phyloP scores from a whole-genome alignment of 2,329 filamentous ascomycete genomes.

The Claviceps spartinae region DNA sequence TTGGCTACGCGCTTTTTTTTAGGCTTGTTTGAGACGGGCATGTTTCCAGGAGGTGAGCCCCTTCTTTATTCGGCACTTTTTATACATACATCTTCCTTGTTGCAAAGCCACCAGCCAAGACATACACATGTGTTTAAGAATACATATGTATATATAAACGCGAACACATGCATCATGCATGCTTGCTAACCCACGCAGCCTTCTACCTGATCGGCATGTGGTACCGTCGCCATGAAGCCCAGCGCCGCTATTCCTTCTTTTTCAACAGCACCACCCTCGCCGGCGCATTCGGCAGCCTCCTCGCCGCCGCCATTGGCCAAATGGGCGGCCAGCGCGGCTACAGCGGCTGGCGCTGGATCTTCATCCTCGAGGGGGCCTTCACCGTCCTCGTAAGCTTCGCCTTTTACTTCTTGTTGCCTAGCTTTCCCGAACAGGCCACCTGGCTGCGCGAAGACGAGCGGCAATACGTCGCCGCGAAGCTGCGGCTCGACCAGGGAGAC shows the following conservation, averaged over 20 bases:
- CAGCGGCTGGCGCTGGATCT: conserved; percentile 55
- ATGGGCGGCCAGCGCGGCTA: conserved; percentile 45
- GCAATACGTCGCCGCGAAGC: conserved; percentile 48
- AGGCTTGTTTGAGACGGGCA: conserved; percentile 61
- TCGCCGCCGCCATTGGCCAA: conserved; percentile 79
- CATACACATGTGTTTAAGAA: not conserved
- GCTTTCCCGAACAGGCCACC: conserved; percentile 51
- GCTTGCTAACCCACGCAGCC: conserved; percentile 10
- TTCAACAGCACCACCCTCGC: conserved; percentile 72
- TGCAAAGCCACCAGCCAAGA: too few species aligned
- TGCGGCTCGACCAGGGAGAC: conserved; percentile 56
- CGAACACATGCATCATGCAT: not conserved
- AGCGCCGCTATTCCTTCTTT: conserved; percentile 88
- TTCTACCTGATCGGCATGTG: conserved; percentile 73
- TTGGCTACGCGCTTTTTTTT: conserved; percentile 76
- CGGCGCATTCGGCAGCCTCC: conserved; percentile 72
- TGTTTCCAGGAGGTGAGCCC: conserved; percentile 39
- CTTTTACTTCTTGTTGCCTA: conserved; percentile 53
- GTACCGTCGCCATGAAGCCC: conserved; percentile 79
- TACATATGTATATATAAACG: not conserved
- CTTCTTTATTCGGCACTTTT: not conserved
- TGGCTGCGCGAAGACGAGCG: conserved; percentile 63
- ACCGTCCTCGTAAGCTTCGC: conserved; percentile 42
- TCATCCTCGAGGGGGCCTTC: conserved; percentile 39
- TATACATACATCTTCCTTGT: not conserved